Conservation (phyloP, 2,329 filamentous ascomycete species). For the Tolypocladium paradoxum region DNA sequence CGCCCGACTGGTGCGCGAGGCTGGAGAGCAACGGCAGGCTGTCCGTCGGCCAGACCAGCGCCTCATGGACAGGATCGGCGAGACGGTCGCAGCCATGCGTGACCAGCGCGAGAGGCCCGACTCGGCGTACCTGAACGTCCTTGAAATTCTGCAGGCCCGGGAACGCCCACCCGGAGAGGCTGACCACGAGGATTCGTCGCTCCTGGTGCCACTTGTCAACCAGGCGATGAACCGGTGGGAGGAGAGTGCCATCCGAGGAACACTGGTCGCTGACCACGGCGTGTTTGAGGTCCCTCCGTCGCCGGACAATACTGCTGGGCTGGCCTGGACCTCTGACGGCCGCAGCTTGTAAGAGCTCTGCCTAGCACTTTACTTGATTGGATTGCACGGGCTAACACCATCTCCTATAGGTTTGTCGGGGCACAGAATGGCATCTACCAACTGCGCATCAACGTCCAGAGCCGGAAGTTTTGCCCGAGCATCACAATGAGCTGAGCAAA, state of each 20-base stretch:
- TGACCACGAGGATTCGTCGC: conserved; percentile 24
- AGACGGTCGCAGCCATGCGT: conserved; percentile 24
- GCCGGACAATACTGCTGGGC: conserved; percentile 48
- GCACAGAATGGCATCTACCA: conserved; percentile 69
- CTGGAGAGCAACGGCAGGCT: conserved; percentile 3
- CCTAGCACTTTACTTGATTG: background rate
- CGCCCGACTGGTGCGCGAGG: conserved; percentile 19
- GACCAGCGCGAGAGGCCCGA: conserved; percentile 26
- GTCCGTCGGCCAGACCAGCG: conserved; percentile 17
- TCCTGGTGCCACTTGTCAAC: conserved; percentile 25
- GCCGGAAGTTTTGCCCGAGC: conserved; percentile 48
- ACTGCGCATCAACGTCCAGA: conserved; percentile 53
- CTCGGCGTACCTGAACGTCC: conserved; percentile 23
- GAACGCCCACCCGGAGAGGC: conserved; percentile 19
- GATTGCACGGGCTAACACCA: background rate
- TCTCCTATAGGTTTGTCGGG: conserved; percentile 41
- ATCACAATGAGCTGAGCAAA: conserved; percentile 37
- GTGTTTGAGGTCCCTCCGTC: conserved; percentile 33
- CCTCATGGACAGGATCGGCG: conserved; percentile 23
- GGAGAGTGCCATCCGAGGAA: conserved; percentile 23
- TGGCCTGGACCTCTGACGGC: conserved; percentile 53
- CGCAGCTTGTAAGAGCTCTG: conserved; percentile 40
- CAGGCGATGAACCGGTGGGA: conserved; percentile 27
- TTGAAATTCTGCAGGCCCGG: conserved; percentile 25
- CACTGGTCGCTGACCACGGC: conserved; percentile 23